Conservation (phyloP, 202 grass and related monocot genomes). For the Setaria viridis region DNA sequence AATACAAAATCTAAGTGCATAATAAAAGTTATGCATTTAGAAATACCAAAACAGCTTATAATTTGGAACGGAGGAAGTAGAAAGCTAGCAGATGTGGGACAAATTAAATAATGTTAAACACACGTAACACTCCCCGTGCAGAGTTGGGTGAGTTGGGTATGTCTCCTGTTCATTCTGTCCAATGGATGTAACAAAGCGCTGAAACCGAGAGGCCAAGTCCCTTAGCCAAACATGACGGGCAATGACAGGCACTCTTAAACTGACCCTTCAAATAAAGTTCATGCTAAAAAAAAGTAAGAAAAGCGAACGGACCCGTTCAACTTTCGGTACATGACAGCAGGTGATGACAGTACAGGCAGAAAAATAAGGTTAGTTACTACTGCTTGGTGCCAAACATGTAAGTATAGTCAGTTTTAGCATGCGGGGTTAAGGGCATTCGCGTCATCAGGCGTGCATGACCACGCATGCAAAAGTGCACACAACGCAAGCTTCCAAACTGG, state of each 20-base stretch:
- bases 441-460: conserved; percentile 20
- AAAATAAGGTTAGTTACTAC: not conserved
- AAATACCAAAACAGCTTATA: too few species aligned
- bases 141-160: not conserved
- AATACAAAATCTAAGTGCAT: too few species aligned
- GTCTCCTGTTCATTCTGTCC: not conserved
- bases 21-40: too few species aligned
- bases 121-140: not conserved
- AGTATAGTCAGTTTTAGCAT: conserved; percentile 32
- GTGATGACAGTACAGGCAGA: conserved; percentile 12
- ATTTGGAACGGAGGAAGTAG: too few species aligned
- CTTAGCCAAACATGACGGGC: not conserved
- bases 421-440: not conserved
- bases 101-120: too few species aligned
- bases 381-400: not conserved
- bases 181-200: not conserved
- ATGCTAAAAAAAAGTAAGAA: not conserved
- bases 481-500: conserved; percentile 29
- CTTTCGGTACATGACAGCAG: not conserved
- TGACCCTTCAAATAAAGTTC: not conserved
- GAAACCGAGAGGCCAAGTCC: not conserved
- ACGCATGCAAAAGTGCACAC: conserved; percentile 12
- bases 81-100: too few species aligned
- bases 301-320: not conserved
- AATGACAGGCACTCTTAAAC: not conserved